Percentiles rank a stretch among this genome's conserved stretches.
These are phyloP conservation scores for Pseudoturritis turrita DNA, from an alignment of 345 rosid species.

Conservation along the genomic window DNA sequence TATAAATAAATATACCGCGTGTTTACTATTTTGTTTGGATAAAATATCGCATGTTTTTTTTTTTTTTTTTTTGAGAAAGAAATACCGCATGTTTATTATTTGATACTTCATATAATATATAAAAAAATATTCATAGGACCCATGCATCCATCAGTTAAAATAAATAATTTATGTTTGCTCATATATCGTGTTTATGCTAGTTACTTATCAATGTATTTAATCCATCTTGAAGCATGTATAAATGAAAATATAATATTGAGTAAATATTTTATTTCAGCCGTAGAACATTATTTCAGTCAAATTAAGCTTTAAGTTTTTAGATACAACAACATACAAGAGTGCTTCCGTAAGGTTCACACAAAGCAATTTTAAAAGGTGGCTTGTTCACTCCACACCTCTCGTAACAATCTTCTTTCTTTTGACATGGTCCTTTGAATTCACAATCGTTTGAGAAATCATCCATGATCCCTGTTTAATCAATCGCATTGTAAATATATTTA, in stretches of 20 bases:
- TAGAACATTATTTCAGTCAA: not conserved
- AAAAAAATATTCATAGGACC: too few species aligned
- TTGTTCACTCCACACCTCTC: not conserved
- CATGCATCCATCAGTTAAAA: too few species aligned
- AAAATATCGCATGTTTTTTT: too few species aligned
- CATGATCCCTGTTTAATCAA: not conserved
- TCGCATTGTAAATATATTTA: not conserved
- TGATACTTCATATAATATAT: too few species aligned
- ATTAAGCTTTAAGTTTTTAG: not conserved
- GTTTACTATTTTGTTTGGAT: too few species aligned
- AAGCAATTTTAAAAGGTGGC: not conserved
- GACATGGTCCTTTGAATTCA: conserved; percentile 4
- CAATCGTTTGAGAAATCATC: not conserved
- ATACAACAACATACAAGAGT: conserved; percentile 3
- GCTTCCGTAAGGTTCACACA: not conserved
- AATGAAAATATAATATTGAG: not conserved
- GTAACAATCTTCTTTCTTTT: not conserved
- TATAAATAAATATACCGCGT: too few species aligned
- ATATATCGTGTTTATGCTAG: too few species aligned
- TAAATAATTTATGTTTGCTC: too few species aligned
- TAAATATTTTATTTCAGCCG: not conserved
- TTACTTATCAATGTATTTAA: not conserved
- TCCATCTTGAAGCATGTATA: not conserved
- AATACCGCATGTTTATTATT: too few species aligned
- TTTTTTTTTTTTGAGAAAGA: too few species aligned